Percentiles rank a stretch among this genome's conserved stretches.
Conservation (phyloP, 164 flowering plant species). For the Taxillus chinensis region DNA sequence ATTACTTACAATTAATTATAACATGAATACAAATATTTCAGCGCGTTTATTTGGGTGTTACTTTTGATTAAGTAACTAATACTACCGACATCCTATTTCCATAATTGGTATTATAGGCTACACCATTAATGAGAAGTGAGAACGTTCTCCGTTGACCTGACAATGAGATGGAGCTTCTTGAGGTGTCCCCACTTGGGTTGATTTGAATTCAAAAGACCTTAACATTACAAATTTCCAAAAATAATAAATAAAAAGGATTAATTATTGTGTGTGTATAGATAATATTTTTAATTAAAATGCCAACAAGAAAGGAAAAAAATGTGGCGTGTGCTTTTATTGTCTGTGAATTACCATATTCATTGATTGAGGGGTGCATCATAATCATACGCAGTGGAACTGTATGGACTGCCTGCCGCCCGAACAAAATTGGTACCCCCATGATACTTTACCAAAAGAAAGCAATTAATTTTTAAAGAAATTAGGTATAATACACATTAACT, state of each 20-base stretch:
- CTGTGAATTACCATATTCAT: slow-evolving; percentile 37
- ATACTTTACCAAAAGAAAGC: slow-evolving; percentile 16
- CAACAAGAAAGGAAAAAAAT: no score
- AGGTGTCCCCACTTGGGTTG: slow-evolving; percentile 50
- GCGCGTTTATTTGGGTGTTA: no score
- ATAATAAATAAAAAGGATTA: no score
- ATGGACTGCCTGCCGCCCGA: slow-evolving; percentile 49
- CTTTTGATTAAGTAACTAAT: background rate
- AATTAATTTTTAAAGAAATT: background rate
- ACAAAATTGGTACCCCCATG: slow-evolving; percentile 69
- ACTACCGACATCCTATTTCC: slow-evolving; percentile 6
- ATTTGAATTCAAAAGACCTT: slow-evolving; percentile 22
- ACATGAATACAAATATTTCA: no score
- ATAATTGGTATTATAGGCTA: background rate
- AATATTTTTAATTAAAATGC: no score
- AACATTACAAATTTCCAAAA: no score
- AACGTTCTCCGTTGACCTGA: slow-evolving; percentile 23
- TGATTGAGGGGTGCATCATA: slow-evolving; percentile 49
- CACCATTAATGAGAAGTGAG: slow-evolving; percentile 24
- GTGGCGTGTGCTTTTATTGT: no score
- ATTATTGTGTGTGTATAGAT: background rate
- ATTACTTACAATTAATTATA: no score
- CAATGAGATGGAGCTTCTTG: slow-evolving; percentile 23
- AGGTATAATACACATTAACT: no score
- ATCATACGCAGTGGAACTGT: slow-evolving; percentile 40